Conservation (phyloP, 306 rosid genomes). For the Echinosophora koreensis region DNA sequence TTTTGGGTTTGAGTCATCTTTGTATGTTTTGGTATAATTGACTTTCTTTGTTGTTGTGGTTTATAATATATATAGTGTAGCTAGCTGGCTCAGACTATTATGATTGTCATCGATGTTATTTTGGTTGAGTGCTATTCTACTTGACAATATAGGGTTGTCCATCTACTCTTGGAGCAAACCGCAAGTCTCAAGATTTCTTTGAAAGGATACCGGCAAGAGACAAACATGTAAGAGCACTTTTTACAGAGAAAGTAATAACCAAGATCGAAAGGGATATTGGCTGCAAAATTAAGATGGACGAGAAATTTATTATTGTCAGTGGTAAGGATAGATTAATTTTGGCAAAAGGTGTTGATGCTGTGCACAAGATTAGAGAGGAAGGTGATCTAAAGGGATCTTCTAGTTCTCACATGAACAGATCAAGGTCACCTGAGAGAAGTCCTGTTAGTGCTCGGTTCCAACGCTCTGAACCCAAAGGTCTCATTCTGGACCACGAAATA, state of each 20-base stretch:
- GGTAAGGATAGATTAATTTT: constrained; percentile 90
- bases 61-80: neutral
- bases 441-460: constrained; percentile 72
- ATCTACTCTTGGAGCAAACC: constrained; percentile 94
- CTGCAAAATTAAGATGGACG: constrained; percentile 96
- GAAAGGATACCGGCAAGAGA: constrained; percentile 97
- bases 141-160: constrained; percentile 85
- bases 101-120: constrained; percentile 6
- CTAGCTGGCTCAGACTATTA: neutral
- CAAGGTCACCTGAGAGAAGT: constrained; percentile 95
- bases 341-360: constrained; percentile 94
- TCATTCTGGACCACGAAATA: constrained; percentile 72
- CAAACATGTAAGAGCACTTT: constrained; percentile 74
- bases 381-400: constrained; percentile 76
- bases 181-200: constrained; percentile 95
- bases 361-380: constrained; percentile 87
- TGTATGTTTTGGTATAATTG: neutral
- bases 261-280: constrained; percentile 91
- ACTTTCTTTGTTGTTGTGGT: constrained; percentile 11
- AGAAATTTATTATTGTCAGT: constrained; percentile 87
- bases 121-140: constrained; percentile 40
- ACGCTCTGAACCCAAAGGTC: constrained; percentile 82
- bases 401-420: constrained; percentile 70
- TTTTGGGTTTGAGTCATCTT: neutral
- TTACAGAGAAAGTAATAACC: constrained; percentile 76